Percentiles rank a stretch among this genome's conserved stretches.
These are phyloP conservation scores for Salix exigua DNA, from an alignment of 345 rosid genomes.

Conservation along the genomic window DNA sequence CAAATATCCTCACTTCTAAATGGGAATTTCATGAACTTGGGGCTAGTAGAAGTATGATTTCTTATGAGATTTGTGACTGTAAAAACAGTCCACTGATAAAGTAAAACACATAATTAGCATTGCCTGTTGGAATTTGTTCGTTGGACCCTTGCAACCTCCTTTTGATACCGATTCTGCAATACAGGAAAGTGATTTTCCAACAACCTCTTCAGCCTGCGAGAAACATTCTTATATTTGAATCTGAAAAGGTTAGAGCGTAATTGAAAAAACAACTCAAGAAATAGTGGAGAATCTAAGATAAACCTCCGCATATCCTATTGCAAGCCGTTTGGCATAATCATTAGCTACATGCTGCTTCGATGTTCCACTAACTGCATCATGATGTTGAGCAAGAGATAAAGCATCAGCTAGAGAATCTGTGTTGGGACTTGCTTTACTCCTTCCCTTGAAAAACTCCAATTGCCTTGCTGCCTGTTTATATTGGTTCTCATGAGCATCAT, in stretches of 20 bases:
- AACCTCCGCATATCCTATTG: conserved; percentile 47
- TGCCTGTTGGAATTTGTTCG: conserved; percentile 41
- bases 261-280: conserved; percentile 2
- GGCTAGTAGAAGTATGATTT: too few relatives aligned
- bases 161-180: conserved; percentile 31
- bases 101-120: not conserved
- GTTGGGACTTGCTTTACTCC: conserved; percentile 30
- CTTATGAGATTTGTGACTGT: too few relatives aligned
- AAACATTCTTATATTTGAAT: conserved; percentile 2
- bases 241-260: not conserved
- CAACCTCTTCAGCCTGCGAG: conserved; percentile 40
- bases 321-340: conserved; percentile 46
- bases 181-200: conserved; percentile 42
- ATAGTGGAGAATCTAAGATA: not conserved
- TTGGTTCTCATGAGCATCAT: conserved; percentile 5
- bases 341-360: conserved; percentile 49
- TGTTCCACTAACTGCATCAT: conserved; percentile 51
- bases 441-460: conserved; percentile 42
- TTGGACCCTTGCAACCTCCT: conserved; percentile 17
- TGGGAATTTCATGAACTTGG: too few relatives aligned
- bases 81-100: not conserved
- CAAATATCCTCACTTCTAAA: too few relatives aligned
- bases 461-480: conserved; percentile 50
- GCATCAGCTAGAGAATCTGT: conserved; percentile 51
- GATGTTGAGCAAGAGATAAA: conserved; percentile 47